Evolutionary conservation across 257 asterid genomes (phyloP), one percentile per base, ranked within the genome.

Genomic region (Lycium ferocissimum): DNA sequence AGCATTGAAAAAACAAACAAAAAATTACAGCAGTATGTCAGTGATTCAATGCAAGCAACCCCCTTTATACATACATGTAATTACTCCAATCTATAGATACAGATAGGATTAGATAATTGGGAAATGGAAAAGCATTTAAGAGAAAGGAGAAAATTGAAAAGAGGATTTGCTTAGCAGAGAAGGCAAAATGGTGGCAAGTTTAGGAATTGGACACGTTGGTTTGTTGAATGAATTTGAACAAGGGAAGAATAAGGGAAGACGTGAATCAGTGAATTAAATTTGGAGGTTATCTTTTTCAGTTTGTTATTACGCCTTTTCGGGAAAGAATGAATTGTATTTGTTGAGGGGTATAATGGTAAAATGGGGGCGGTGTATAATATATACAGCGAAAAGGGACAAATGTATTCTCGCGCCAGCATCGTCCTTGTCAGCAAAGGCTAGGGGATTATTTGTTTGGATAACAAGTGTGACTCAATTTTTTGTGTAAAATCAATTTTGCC

Each of bases 31-130:
- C 66, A 49, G 45, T 49, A 51, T 83, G 80, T 5, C 66, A 35
- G 22, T 61, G 75, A 81, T 26, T 58, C 37, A 61, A 80, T 58
- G 83, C 38, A 61, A 38, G n/a, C 83, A 80, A 80, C 49, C 63
- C 33, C 7, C 53, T 20, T 72, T 72, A n/a, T 76, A 12, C 9
- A 51, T 4, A 49, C 1, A 75, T 22, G 9, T 18, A 47, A 70
- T 17, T 5, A 2, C 6, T 37, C 4, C 15, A 69, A 49, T 49
- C 8, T 18, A 40, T 3, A 70, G 33, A 40, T 70, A 70, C 15
- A 67, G 33, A 26, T 13, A 6, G 26, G 12, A 66, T 33, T 26
- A 26, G 1, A 26, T 26, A 26, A 26, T 26, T 26, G 33, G 33
- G 12, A 53, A 51, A 22, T 63, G 78, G 43, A 47, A 82, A 33